phyloP scores from a whole-genome alignment of 345 rosid species.

The Lepidium didymum region DNA sequence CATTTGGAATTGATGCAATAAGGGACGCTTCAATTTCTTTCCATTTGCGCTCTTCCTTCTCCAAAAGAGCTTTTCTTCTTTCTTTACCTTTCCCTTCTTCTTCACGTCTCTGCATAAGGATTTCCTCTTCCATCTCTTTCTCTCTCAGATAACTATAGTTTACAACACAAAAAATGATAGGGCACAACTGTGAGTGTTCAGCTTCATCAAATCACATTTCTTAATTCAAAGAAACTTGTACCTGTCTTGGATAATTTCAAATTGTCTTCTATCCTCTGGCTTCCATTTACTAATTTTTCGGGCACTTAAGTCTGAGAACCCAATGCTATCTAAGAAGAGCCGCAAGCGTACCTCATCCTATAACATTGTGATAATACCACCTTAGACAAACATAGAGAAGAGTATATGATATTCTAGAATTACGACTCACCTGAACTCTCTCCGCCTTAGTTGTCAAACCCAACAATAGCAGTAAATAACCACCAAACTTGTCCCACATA shows the following conservation, averaged over 20 bases:
- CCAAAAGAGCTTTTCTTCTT: constrained; percentile 94
- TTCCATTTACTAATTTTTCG: constrained; percentile 97
- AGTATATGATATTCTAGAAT: constrained; percentile 1
- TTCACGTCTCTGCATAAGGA: constrained; percentile 95
- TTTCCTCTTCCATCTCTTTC: constrained; percentile 99
- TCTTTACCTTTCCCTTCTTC: constrained; percentile 99
- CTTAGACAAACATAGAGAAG: constrained; percentile 11
- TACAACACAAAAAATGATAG: neutral
- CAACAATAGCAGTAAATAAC: constrained; percentile 85
- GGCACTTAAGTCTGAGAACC: constrained; percentile 93
- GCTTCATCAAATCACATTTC: constrained; percentile 6
- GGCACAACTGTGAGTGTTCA: constrained; percentile 1
- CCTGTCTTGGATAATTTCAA: constrained; percentile 99
- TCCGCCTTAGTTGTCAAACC: constrained; percentile 99
- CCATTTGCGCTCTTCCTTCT: constrained; percentile 99
- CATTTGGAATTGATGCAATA: constrained; percentile 95
- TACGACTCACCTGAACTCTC: constrained; percentile 71
- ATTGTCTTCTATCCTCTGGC: constrained; percentile 98
- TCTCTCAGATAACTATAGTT: constrained; percentile 82
- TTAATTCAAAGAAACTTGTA: constrained; percentile 20
- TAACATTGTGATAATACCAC: constrained; percentile 2
- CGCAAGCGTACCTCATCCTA: constrained; percentile 98
- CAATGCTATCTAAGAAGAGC: constrained; percentile 98
- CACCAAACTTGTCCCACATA: constrained; percentile 99
- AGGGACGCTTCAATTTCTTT: constrained; percentile 99